Base-by-base conservation (phyloP, 495 filamentous ascomycete genomes). In the Tetracladium marchalianum region DNA sequence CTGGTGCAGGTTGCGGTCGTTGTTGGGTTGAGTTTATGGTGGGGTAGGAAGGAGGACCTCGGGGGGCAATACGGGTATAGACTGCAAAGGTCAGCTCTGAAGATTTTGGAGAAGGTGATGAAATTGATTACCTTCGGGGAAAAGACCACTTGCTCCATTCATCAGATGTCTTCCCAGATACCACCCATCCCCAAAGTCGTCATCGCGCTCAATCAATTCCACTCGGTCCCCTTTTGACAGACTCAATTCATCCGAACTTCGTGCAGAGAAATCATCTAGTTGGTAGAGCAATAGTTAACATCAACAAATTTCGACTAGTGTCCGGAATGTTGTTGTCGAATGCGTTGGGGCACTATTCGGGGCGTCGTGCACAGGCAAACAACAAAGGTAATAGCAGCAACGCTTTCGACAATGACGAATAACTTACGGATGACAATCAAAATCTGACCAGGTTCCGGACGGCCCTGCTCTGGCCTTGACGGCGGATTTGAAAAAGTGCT, bases 151-250 rank as follows among this genome's bases (percentile, higher is more conserved):
- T 51, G 78, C 78, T 31, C 76, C 80, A 56, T 81, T 88, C 40
- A 73, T 67, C 52, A 82, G 49, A 62, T 95, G 86, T 59, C 81
- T 80, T 22, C 94, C 93, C 52, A 95, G 65, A 66, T 86, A 99
- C 93, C 93, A 99, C 44, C 92, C 93, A 68, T 99, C 93, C 41
- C 85, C 85, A 64, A 96, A 99, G 55, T 95, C 93, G 61, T 97
- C 90, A 63, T 97, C 90, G 42, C 93, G 78, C 62, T 97, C 92
- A 35, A 95, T 78, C 46, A 99, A 68, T 66, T 93, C 82, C 43
- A 99, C 87, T 27, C 84, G 82, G 56, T 96, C 90, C 49, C 88
- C 88, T 52, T 88, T 92, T 31, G 73, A 68, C 55, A 99, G 69
- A 53, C 73, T 92, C 56, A 99, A 76, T 68, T 99, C 93, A 65